Base-by-base conservation (phyloP, 768 basidiomycete species). In the Clitopilus passeckerianus region DNA sequence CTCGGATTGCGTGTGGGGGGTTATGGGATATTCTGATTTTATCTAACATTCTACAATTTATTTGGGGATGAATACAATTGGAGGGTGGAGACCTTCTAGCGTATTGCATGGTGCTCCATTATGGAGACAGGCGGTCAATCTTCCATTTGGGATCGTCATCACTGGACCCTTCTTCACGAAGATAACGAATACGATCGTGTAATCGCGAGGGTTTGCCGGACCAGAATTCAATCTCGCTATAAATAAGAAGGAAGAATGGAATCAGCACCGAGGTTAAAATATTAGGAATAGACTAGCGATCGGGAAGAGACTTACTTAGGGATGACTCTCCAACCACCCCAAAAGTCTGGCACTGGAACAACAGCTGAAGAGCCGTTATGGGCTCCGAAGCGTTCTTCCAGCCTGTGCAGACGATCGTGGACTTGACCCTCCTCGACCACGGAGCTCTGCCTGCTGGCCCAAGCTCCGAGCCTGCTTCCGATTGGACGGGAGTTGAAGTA, bases 301-400 rank as follows among this genome's bases (percentile, higher is more conserved):
- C n/a, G 54, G 54, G 54, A 27, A 37, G 12, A 10, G 5, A 80
- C 87, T 66, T 65, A 96, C 93, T 81, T 81, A 24, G 96, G 96
- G n/a, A 98, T 79, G 34, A 98, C 81, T 65, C 96, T 81, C 90
- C 93, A 97, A 4, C 96, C 96, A 61, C 96, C 96, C 96, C 96
- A 98, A 71, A 92, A 93, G 7, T 91, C 87, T 2, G 96, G 96
- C 53, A 88, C 76, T 0, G 91, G 89, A 12, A 97, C 78, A 27
- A 85, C 77, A 10, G 69, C 76, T 1, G 70, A 70, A 34, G 73
- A 74, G 7, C 63, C 72, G 5, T 75, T 75, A 16, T 72, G 62
- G 16, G 79, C 75, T 16, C 76, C 77, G 67, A 92, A 93, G 34
- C 78, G 79, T 53, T 81, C 75, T 68, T 83, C 75, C 20, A 89